These are phyloP conservation scores for Allium fistulosum DNA, from an alignment of 106 monocot genomes.

Conservation along the genomic window DNA sequence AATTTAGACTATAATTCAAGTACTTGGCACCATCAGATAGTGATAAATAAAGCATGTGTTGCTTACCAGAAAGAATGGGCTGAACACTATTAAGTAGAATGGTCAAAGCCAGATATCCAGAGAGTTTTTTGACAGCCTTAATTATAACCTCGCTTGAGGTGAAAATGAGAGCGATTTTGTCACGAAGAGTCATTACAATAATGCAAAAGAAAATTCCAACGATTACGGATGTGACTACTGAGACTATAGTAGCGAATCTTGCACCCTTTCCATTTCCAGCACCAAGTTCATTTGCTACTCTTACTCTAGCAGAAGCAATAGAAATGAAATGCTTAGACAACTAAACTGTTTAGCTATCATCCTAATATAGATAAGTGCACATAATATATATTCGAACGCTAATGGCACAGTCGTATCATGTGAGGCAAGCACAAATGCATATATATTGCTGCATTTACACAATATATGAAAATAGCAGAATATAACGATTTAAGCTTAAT, in stretches of 20 bases:
- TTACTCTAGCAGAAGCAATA: conserved; percentile 28
- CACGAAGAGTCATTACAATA: conserved; percentile 40
- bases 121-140: conserved; percentile 43
- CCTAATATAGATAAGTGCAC: no score
- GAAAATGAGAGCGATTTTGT: conserved; percentile 65
- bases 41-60: background rate
- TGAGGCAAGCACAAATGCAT: no score
- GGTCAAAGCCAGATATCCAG: conserved; percentile 50
- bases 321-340: no score
- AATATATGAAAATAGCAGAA: no score
- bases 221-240: conserved; percentile 28
- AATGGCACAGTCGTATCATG: no score
- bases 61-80: conserved; percentile 70
- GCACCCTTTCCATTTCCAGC: conserved; percentile 72
- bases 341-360: no score
- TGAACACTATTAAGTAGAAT: conserved; percentile 90
- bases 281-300: conserved; percentile 83
- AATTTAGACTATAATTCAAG: no score
- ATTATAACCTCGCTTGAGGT: conserved; percentile 35
- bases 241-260: conserved; percentile 53
- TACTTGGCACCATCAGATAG: no score
- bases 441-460: no score
- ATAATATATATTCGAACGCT: no score
- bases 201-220: conserved; percentile 56
- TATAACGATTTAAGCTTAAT: no score